phyloP scores from a whole-genome alignment of 2,329 filamentous ascomycete genomes.

The Atkinsonella hypoxylon region DNA sequence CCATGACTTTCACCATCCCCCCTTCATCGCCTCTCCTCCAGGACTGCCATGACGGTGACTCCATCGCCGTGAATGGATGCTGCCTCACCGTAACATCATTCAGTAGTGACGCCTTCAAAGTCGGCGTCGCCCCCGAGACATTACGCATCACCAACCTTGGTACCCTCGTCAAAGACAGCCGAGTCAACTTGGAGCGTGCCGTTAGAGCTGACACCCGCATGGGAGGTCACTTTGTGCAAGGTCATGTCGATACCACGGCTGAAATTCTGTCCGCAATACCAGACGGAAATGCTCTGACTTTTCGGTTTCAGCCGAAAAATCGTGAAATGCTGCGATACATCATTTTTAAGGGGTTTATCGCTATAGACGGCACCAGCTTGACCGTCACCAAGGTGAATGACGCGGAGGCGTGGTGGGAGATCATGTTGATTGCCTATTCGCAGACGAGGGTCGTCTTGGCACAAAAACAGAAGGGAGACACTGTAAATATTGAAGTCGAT shows the following conservation, averaged over 20 bases:
- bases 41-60: conserved; percentile 81
- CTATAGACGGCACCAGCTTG: conserved; percentile 86
- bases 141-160: conserved; percentile 94
- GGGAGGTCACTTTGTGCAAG: conserved; percentile 97
- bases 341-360: conserved; percentile 92
- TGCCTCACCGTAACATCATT: conserved; percentile 75
- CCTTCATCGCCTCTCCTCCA: conserved; percentile 59
- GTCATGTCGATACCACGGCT: conserved; percentile 87
- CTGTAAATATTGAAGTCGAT: conserved; percentile 88
- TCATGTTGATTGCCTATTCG: conserved; percentile 96
- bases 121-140: conserved; percentile 91
- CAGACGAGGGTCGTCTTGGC: conserved; percentile 84
- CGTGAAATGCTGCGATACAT: conserved; percentile 67
- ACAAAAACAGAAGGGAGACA: conserved; percentile 64
- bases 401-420: conserved; percentile 71
- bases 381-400: conserved; percentile 84
- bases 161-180: conserved; percentile 48
- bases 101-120: conserved; percentile 55
- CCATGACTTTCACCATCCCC: conserved; percentile 68
- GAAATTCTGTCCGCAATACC: conserved; percentile 58
- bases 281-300: conserved; percentile 83
- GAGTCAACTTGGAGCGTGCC: conserved; percentile 87
- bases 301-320: conserved; percentile 66
- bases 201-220: conserved; percentile 86
- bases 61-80: conserved; percentile 88